Percentiles rank a stretch among this genome's conserved stretches.
Evolutionary conservation across 116 monocot species (phyloP).

Genomic region (Trichopus zeylanicus): DNA sequence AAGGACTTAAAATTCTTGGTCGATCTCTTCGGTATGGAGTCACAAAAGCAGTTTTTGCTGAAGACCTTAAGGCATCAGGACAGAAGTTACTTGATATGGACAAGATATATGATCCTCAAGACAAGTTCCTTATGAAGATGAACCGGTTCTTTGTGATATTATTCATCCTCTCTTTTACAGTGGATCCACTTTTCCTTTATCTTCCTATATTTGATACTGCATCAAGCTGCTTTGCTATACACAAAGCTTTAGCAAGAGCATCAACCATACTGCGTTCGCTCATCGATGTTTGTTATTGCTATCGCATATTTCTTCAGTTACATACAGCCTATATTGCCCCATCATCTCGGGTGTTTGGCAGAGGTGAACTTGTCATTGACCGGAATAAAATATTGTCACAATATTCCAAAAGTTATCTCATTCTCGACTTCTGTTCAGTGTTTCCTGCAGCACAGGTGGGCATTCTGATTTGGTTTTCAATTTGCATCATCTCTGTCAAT

Average conservation of each 20-base stretch:
- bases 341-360: conserved; percentile 59
- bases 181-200: conserved; percentile 46
- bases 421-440: conserved; percentile 56
- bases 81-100: too few species aligned
- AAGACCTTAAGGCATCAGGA: conserved; percentile 25
- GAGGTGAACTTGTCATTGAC: conserved; percentile 70
- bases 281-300: conserved; percentile 39
- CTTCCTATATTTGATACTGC: conserved; percentile 22
- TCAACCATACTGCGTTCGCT: conserved; percentile 37
- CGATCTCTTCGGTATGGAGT: conserved; percentile 25
- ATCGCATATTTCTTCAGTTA: conserved; percentile 48
- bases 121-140: conserved; percentile 27
- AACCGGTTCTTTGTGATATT: conserved; percentile 37
- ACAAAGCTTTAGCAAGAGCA: conserved; percentile 27
- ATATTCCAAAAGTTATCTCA: conserved; percentile 46
- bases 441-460: conserved; percentile 74
- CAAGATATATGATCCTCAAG: conserved; percentile 56
- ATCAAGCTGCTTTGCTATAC: conserved; percentile 26
- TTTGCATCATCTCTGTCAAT: too few species aligned
- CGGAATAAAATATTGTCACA: conserved; percentile 39
- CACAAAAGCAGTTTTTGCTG: conserved; percentile 24
- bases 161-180: conserved; percentile 30
- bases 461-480: background rate
- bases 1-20: conserved; percentile 27
- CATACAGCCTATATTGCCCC: conserved; percentile 66